Percentiles rank a stretch among this genome's conserved stretches.
phyloP scores from a whole-genome alignment of 495 filamentous ascomycete species.

The Hypoxylon perforatum region DNA sequence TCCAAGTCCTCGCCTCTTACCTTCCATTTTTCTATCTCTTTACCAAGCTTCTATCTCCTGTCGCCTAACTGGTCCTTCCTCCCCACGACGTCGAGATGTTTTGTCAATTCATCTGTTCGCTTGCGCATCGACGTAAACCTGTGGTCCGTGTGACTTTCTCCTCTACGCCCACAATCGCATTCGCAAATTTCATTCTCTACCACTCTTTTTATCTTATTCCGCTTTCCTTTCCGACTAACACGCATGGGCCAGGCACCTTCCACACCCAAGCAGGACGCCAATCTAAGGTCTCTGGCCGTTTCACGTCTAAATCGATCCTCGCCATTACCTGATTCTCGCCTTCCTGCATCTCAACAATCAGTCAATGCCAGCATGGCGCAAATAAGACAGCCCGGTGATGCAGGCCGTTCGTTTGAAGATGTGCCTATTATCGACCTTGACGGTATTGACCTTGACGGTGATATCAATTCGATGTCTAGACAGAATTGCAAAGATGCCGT shows the following conservation, averaged over 20 bases:
- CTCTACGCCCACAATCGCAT: too few relatives aligned
- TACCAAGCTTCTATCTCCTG: too few relatives aligned
- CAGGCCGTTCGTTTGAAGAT: background rate
- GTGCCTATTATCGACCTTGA: background rate
- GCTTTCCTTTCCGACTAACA: slow-evolving; percentile 5
- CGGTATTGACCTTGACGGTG: background rate
- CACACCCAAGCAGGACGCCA: background rate
- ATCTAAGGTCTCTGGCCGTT: background rate
- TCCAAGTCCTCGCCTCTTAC: too few relatives aligned
- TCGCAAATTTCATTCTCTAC: too few relatives aligned
- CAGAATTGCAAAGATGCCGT: slow-evolving; percentile 39
- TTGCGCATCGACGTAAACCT: too few relatives aligned
- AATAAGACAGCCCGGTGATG: background rate
- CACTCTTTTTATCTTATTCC: background rate
- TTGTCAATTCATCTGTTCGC: too few relatives aligned
- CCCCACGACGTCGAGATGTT: too few relatives aligned
- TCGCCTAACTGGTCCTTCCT: too few relatives aligned
- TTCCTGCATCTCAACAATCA: background rate
- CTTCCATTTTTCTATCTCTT: too few relatives aligned
- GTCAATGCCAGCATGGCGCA: background rate
- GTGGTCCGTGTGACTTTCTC: too few relatives aligned
- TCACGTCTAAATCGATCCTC: background rate
- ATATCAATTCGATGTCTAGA: too few relatives aligned
- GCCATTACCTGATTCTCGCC: too few relatives aligned
- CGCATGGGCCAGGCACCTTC: slow-evolving; percentile 8